Conservation (phyloP, 768 basidiomycete genomes). For the Royoungia palumana region DNA sequence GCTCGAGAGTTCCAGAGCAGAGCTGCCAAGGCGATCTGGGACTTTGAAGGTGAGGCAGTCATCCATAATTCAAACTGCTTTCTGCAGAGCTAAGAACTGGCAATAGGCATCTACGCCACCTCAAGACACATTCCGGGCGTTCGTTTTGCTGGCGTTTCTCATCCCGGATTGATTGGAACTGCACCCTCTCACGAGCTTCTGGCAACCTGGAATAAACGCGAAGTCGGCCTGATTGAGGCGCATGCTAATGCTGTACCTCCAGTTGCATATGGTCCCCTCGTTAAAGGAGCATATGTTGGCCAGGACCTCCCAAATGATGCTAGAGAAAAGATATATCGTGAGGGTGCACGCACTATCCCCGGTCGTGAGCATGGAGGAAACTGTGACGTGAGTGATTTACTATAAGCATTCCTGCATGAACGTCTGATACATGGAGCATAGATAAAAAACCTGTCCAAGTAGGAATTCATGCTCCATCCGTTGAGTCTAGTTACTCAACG, state of each 20-base stretch:
- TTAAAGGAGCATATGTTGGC: constrained; percentile 62
- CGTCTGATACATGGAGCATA: constrained; percentile 25
- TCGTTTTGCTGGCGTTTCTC: constrained; percentile 72
- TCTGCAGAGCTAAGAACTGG: neutral
- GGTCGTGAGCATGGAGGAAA: constrained; percentile 81
- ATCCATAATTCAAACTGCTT: neutral
- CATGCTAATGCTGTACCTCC: constrained; percentile 53
- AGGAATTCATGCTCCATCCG: neutral
- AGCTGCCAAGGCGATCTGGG: constrained; percentile 81
- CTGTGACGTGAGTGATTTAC: constrained; percentile 50
- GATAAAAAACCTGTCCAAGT: constrained; percentile 77
- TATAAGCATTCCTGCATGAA: neutral
- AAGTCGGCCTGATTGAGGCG: constrained; percentile 57
- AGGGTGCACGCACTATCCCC: constrained; percentile 74
- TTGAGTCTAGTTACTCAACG: neutral
- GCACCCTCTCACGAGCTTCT: constrained; percentile 73
- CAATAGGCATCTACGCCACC: constrained; percentile 61
- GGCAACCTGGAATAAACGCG: constrained; percentile 71
- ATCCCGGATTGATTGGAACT: constrained; percentile 75
- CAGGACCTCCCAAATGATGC: constrained; percentile 53
- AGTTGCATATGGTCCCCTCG: constrained; percentile 62
- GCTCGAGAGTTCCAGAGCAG: constrained; percentile 65
- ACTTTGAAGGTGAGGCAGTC: constrained; percentile 51
- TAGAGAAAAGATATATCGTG: constrained; percentile 50
- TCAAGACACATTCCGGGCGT: constrained; percentile 79